Conservation (phyloP, 345 rosid genomes). For the Camelina neglecta region DNA sequence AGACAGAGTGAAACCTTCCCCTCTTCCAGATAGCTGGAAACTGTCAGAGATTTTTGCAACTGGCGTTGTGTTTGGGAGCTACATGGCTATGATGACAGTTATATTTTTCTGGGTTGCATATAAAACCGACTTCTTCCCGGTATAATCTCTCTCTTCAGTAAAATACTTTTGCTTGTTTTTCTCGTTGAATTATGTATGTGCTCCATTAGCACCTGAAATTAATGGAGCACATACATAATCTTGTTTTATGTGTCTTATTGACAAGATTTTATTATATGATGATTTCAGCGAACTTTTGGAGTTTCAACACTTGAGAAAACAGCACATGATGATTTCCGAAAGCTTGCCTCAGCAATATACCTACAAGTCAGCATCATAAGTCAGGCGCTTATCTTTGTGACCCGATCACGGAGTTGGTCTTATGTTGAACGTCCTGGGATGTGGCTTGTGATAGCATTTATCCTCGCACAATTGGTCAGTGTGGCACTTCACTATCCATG, state of each 20-base stretch:
- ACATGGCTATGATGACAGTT: slow-evolving; percentile 98
- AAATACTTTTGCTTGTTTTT: too few species aligned
- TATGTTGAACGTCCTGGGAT: slow-evolving; percentile 93
- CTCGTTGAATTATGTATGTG: too few species aligned
- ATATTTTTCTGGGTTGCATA: slow-evolving; percentile 98
- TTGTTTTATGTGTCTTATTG: neutral
- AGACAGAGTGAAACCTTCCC: slow-evolving; percentile 99
- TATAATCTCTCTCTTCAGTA: slow-evolving; percentile 40
- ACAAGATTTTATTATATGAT: slow-evolving; percentile 23
- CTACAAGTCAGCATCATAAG: slow-evolving; percentile 97
- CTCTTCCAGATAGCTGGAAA: slow-evolving; percentile 99
- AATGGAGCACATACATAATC: too few species aligned
- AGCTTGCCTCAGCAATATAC: slow-evolving; percentile 97
- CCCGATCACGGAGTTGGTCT: slow-evolving; percentile 96
- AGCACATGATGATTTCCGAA: slow-evolving; percentile 85
- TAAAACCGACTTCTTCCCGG: slow-evolving; percentile 94
- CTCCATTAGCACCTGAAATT: too few species aligned
- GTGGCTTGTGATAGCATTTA: slow-evolving; percentile 72
- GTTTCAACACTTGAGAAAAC: slow-evolving; percentile 88
- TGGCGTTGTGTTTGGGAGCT: slow-evolving; percentile 88
- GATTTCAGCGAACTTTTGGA: slow-evolving; percentile 71
- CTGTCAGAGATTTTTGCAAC: slow-evolving; percentile 92
- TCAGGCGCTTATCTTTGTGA: slow-evolving; percentile 97
- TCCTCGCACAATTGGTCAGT: slow-evolving; percentile 92
- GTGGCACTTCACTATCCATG: slow-evolving; percentile 6